These are phyloP conservation scores for Neostapfia colusana DNA, from an alignment of 176 grass and related monocot genomes.

Conservation along the genomic window DNA sequence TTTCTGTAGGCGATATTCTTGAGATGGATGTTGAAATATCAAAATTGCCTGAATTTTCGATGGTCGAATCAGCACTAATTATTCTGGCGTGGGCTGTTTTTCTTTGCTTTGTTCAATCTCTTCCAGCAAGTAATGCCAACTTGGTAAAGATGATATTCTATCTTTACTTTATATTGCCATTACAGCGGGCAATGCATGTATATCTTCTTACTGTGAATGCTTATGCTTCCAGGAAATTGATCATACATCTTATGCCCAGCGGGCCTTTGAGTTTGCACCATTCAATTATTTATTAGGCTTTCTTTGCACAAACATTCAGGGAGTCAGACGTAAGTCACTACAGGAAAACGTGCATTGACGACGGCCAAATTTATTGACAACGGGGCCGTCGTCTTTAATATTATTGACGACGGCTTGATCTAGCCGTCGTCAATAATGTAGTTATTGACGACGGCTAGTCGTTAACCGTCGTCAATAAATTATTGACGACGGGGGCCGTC, in stretches of 20 bases:
- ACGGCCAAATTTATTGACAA: no score
- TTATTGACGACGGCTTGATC: no score
- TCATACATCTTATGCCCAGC: conserved; percentile 72
- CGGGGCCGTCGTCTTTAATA: no score
- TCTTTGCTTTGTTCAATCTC: conserved; percentile 69
- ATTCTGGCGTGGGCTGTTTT: conserved; percentile 86
- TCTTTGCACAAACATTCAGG: conserved; percentile 63
- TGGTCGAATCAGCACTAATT: conserved; percentile 75
- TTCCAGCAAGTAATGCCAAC: conserved; percentile 59
- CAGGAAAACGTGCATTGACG: no score
- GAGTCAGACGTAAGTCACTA: conserved; percentile 96
- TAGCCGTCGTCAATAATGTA: no score
- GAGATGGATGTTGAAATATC: conserved; percentile 88
- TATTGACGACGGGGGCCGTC: no score
- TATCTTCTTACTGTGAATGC: conserved; percentile 34
- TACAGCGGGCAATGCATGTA: background rate
- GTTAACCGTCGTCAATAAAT: no score
- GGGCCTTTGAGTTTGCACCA: conserved; percentile 62
- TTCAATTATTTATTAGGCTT: conserved; percentile 78
- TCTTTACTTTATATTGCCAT: conserved; percentile 5
- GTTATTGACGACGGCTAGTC: no score
- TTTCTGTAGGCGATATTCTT: conserved; percentile 78
- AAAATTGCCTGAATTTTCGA: conserved; percentile 60
- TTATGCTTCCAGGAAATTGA: conserved; percentile 72
- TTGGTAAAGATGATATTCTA: conserved; percentile 45